Conservation (phyloP, 257 asterid species). For the Solanum sejunctum region DNA sequence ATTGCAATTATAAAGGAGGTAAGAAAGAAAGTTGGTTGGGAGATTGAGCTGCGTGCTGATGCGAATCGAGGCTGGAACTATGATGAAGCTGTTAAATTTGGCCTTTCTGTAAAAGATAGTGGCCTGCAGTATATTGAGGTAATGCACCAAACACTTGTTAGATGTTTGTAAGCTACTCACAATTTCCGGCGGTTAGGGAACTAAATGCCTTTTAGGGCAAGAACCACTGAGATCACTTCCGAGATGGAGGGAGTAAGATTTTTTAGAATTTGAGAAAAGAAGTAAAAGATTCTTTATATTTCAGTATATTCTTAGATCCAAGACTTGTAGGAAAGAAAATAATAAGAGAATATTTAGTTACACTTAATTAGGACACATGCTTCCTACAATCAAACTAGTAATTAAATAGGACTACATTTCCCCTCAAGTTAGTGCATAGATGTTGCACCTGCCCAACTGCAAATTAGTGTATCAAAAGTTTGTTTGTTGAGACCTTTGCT, state of each 20-base stretch:
- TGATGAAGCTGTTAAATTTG: constrained; percentile 67
- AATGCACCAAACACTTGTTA: neutral
- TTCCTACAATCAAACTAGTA: neutral
- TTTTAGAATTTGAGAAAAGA: neutral
- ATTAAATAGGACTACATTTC: neutral
- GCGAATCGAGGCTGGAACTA: constrained; percentile 82
- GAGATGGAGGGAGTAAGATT: neutral
- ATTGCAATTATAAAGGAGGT: constrained; percentile 69
- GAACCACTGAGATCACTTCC: neutral
- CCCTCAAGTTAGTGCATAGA: neutral
- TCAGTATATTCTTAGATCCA: neutral
- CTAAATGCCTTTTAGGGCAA: neutral
- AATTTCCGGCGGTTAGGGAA: neutral
- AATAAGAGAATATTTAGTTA: neutral
- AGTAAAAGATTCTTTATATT: neutral
- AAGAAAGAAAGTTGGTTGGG: constrained; percentile 60
- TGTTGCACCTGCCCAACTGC: too few relatives aligned
- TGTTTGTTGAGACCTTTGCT: neutral
- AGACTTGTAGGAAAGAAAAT: neutral
- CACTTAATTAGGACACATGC: neutral
- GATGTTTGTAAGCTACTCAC: neutral
- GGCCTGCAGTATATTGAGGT: constrained; percentile 92
- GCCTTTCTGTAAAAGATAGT: constrained; percentile 49
- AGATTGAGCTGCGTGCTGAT: constrained; percentile 72
- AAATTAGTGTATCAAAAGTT: too few relatives aligned